Base-by-base conservation (phyloP, 2,329 filamentous ascomycete genomes). In the Aspergillus jensenii region DNA sequence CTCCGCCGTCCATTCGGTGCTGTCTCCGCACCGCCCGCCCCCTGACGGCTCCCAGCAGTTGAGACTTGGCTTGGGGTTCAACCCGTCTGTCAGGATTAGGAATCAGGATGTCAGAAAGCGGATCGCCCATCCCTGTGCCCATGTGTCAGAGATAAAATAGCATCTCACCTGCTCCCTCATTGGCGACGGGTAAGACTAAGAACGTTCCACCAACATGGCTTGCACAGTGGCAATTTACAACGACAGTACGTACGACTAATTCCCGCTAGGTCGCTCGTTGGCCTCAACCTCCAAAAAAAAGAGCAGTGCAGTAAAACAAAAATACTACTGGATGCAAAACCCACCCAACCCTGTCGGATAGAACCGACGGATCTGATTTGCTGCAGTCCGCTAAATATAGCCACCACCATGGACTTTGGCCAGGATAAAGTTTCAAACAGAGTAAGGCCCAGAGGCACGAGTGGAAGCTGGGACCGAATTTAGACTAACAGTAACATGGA, bases 121-220 rank as follows among this genome's bases (percentile, higher is more conserved):
- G 27, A 31, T 31, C 27, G 27, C 27, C 27, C 27, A 55, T 55
- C 52, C 52, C 44, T 55, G 52, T 23, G 15, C 23, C 44, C 52
- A 55, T 55, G 52, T 55, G 52, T 54, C 43, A 33, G 21, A 27
- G 37, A 23, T 23, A 43, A 17, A 40, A 39, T 25, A 39, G 25
- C 33, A 12, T 33, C 27, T 35, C 14, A 25, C 31, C 15, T 19
- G 4, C 21, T 19, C 5, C 41, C n/a, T 52, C 17, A 37, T 55
- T 55, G 44, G 43, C 33, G 4, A 23, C 9, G n/a, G 12, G 15
- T 27, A n/a, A 25, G 19, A 45, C 11, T 27, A 23, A 44, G 17
- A 17, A 11, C 8, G 17, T 19, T 15, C 43, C 35, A 6, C 35
- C 14, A 37, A n/a, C 35, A 31, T 31, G 27, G 27, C 27, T 9